Conservation (phyloP, 176 grass and related monocot species). For the Musa itinerans region DNA sequence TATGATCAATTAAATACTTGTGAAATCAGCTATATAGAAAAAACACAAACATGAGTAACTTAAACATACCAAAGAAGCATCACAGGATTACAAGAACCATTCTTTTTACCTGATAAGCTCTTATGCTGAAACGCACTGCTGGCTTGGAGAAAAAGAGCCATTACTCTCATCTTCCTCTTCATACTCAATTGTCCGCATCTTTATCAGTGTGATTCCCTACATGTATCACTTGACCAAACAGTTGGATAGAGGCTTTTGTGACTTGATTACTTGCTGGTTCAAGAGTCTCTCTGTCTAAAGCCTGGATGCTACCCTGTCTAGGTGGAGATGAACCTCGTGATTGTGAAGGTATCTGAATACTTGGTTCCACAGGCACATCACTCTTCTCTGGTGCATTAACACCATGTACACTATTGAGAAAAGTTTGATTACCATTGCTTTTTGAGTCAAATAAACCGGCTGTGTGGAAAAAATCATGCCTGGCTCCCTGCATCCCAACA, state of each 20-base stretch:
- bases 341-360: background rate
- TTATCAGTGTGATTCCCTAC: background rate
- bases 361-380: background rate
- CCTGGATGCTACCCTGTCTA: background rate
- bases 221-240: slow-evolving; percentile 16
- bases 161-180: too few species aligned
- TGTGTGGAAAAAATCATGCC: slow-evolving; percentile 5
- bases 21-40: background rate
- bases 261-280: background rate
- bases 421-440: background rate
- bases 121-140: background rate
- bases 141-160: background rate
- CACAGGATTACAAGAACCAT: background rate
- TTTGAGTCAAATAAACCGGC: background rate
- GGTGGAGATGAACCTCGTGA: background rate
- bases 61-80: background rate
- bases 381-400: background rate
- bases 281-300: background rate
- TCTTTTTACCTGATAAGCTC: background rate
- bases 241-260: background rate
- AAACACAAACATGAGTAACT: background rate
- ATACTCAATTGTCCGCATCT: background rate
- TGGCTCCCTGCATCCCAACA: slow-evolving; percentile 32
- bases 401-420: background rate
- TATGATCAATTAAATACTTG: background rate